Percentiles rank a stretch among this genome's conserved stretches.
phyloP scores from a whole-genome alignment of 2,329 filamentous ascomycete species.

The Rutstroemia sp. region DNA sequence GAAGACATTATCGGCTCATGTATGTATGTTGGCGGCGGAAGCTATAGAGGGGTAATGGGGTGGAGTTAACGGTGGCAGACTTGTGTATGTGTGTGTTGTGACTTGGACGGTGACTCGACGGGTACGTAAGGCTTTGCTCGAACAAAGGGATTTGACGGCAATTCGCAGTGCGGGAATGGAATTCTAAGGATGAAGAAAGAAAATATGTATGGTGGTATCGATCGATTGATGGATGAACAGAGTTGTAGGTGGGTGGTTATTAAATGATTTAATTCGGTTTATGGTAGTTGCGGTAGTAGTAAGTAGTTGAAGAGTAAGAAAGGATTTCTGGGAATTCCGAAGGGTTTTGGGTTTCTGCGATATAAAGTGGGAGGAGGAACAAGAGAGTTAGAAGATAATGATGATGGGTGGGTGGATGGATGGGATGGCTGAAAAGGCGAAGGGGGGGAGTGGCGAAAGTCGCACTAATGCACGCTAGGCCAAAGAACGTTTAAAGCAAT shows the following conservation, averaged over 20 bases:
- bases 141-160: conserved; percentile 5
- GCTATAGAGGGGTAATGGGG: background rate
- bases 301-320: background rate
- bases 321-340: background rate
- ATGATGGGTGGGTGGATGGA: background rate
- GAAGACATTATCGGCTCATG: conserved; percentile 45
- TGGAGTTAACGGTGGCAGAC: background rate
- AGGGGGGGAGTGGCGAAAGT: background rate
- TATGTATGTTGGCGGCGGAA: conserved; percentile 13
- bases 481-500: background rate
- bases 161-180: background rate
- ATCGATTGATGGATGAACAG: background rate
- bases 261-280: background rate
- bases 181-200: background rate
- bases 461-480: background rate
- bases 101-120: background rate
- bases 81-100: background rate
- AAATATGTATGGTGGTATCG: background rate
- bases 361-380: conserved; percentile 2
- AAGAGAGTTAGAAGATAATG: conserved; percentile 1
- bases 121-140: conserved; percentile 1
- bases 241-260: background rate
- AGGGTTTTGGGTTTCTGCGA: background rate
- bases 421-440: background rate
- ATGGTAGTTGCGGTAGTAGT: background rate